These are phyloP conservation scores for Mimosa bimucronata DNA, from an alignment of 306 rosid genomes.

Conservation along the genomic window DNA sequence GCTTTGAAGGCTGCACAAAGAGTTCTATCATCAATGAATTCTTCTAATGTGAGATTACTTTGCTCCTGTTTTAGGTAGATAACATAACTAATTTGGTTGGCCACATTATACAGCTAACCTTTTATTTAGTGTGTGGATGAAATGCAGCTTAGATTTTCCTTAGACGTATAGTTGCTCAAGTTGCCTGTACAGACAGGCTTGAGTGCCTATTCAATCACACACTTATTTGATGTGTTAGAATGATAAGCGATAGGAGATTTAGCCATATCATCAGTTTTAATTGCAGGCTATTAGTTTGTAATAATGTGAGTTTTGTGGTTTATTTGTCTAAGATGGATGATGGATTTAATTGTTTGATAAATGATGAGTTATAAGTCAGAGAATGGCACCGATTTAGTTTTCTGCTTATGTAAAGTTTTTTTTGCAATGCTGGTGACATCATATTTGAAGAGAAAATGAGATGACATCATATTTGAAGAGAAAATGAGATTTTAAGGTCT, in stretches of 20 bases:
- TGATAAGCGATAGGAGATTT: constrained; percentile 7
- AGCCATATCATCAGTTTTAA: not conserved
- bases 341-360: not conserved
- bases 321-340: not conserved
- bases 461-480: not conserved
- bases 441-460: not conserved
- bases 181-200: constrained; percentile 19
- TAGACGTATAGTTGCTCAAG: constrained; percentile 14
- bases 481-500: not conserved
- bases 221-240: constrained; percentile 25
- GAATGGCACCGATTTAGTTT: not conserved
- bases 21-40: constrained; percentile 64
- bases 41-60: constrained; percentile 69
- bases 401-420: not conserved
- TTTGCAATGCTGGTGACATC: not conserved
- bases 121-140: not conserved
- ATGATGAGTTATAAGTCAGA: not conserved
- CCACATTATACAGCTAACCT: constrained; percentile 3
- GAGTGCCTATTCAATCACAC: not conserved
- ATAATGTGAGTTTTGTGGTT: not conserved
- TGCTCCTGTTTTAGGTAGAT: constrained; percentile 26
- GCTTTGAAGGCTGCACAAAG: constrained; percentile 85
- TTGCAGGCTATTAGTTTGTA: not conserved
- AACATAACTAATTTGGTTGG: constrained; percentile 15
- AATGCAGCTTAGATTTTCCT: constrained; percentile 23